Evolutionary conservation across 306 rosid genomes (phyloP), one percentile per base, ranked within the genome.

Genomic region (Lablab purpureus): DNA sequence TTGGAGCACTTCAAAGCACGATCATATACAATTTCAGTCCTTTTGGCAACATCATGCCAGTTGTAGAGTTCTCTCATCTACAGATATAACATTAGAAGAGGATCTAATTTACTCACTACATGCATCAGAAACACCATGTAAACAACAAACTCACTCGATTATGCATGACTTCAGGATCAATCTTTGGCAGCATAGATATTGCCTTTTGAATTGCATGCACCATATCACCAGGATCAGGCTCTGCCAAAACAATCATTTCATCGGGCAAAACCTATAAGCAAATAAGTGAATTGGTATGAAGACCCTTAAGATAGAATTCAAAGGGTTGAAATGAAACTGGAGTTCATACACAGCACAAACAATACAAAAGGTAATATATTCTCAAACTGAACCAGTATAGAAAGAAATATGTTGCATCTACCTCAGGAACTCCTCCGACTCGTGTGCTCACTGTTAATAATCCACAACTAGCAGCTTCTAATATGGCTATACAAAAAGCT

Each of bases 381-480:
- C 81, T 17, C 41, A 47, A 62, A 51, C 10, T 25, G 49, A 84
- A 68, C 62, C 76, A 32, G 46, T 59, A 66, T 25, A 47, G 32
- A 74, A 69, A 47, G 68, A 60, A 59, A 59, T 56, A 55, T 28
- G 40, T 65, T 21, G 18, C 74, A 81, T 78, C 67, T 79, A 87
- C 97, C 95, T 95, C 96, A 10, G 99, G 99, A 69, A 92, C 97
- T 46, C 99, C 99, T 79, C 97, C 99, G 18, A 92, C 97, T 25
- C 96, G 90, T 9, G 96, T 91, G 87, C 99, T 95, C 80, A 94
- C 97, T 0, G 95, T 94, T 76, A 91, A 87, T 84, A 95, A 90
- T 60, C 99, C 99, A 83, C 99, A 95, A 87, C 99, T 95, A 58
- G 97, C 99, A 81, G 97, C 97, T 87, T 92, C 97, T 82, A 91